These are phyloP conservation scores for Geosiphon pyriformis DNA, from an alignment of 192 early-diverging fungal species.

Conservation along the genomic window DNA sequence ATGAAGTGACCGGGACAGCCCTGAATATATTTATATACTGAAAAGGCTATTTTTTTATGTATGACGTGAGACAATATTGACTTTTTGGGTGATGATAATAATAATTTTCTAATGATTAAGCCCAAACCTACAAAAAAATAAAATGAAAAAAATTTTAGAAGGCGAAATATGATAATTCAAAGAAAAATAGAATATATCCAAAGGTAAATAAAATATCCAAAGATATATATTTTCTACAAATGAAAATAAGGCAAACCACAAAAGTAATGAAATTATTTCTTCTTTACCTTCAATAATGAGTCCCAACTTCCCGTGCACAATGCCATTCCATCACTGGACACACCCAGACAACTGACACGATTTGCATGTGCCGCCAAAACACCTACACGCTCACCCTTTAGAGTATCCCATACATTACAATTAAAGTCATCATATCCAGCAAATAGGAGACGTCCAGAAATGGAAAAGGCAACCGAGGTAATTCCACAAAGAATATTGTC, in stretches of 20 bases:
- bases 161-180: background rate
- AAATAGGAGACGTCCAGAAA: slow-evolving; percentile 94
- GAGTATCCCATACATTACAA: slow-evolving; percentile 99
- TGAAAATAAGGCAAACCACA: too few relatives aligned
- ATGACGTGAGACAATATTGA: too few relatives aligned
- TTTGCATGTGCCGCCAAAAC: slow-evolving; percentile 94
- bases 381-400: slow-evolving; percentile 92
- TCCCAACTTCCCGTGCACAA: slow-evolving; percentile 99
- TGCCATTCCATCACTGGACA: slow-evolving; percentile 96
- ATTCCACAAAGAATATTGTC: slow-evolving; percentile 98
- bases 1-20: too few relatives aligned
- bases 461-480: slow-evolving; percentile 95
- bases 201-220: too few relatives aligned
- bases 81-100: too few relatives aligned
- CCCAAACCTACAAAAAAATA: background rate
- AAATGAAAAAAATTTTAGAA: background rate
- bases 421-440: slow-evolving; percentile 99
- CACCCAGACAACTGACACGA: slow-evolving; percentile 93
- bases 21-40: too few relatives aligned
- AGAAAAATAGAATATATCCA: background rate
- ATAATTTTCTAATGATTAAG: too few relatives aligned
- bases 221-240: too few relatives aligned
- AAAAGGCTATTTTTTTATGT: too few relatives aligned
- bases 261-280: background rate
- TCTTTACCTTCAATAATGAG: slow-evolving; percentile 86